Evolutionary conservation across 2,329 filamentous ascomycete genomes (phyloP).

Genomic region (Epicoccum nigrum): DNA sequence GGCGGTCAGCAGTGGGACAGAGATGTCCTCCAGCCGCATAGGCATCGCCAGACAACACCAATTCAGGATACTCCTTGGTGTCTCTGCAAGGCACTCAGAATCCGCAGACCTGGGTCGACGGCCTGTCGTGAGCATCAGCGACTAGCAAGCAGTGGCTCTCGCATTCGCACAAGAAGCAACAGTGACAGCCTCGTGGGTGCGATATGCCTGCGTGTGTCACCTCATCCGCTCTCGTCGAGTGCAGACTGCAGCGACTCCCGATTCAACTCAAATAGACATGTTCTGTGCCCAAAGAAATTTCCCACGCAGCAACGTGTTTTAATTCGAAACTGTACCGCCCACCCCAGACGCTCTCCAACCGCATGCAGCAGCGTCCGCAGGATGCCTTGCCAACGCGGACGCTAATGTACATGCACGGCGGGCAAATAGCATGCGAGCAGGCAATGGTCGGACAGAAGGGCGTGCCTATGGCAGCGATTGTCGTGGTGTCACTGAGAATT

Average conservation of each 20-base stretch:
- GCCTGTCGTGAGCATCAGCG: constrained; percentile 6
- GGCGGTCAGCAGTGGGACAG: constrained; percentile 17
- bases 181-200: constrained; percentile 7
- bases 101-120: constrained; percentile 21
- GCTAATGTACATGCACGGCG: constrained; percentile 14
- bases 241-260: constrained; percentile 1
- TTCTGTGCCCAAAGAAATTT: constrained; percentile 1
- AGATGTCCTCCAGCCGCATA: constrained; percentile 12
- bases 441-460: constrained; percentile 6
- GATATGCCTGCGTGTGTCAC: constrained; percentile 8
- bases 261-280: constrained; percentile 1
- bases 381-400: constrained; percentile 24
- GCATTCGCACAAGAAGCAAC: constrained; percentile 1
- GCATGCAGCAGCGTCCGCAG: constrained; percentile 20
- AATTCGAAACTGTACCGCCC: constrained; percentile 1
- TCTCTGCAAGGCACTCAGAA: constrained; percentile 11
- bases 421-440: neutral
- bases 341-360: constrained; percentile 5
- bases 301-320: constrained; percentile 3
- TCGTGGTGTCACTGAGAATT: constrained; percentile 19
- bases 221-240: constrained; percentile 1
- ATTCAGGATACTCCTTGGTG: constrained; percentile 12
- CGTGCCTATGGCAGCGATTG: constrained; percentile 21
- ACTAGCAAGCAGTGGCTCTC: constrained; percentile 5
- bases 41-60: constrained; percentile 14